Evolutionary conservation across 768 basidiomycete genomes (phyloP), one percentile per base, ranked within the genome.

Genomic region (Boletus barrowsii): DNA sequence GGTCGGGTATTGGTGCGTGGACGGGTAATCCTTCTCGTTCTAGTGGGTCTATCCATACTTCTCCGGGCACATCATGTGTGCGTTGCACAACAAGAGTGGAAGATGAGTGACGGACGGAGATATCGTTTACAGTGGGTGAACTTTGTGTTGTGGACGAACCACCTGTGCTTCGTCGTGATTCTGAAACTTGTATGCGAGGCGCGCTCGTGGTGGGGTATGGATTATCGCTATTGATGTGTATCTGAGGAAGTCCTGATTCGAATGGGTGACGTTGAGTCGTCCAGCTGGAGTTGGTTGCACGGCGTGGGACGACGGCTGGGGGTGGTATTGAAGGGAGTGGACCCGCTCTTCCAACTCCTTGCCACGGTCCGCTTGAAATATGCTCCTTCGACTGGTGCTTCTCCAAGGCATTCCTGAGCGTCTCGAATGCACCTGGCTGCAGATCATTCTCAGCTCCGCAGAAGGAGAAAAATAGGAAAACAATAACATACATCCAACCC

Each of bases 1-100:
- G 22, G 32, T 2, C 41, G 29, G 57, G 63, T 45, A 55, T 74
- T 61, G 39, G 73, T 63, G 39, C 68, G 63, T 13, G 75, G 61
- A 37, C 75, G 0, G 83, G 83, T 26, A 91, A 67, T 0, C 88
- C 88, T 37, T 82, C 83, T 45, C 76, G 79, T 67, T 91, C 89
- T 45, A 77, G 67, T 0, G 81, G 78, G 50, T 81, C 82, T 60
- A 90, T 84, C 64, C 77, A 86, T 45, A 72, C 75, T 37, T 78
- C 76, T 37, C 79, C 83, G 0, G 80, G 80, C 5, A 82, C 70
- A 15, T 72, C 60, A 36, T 69, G 72, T 1, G 72, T 71, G 58
- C 66, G 68, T 14, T 59, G 47, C 8, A 49, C 61, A 9, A 65
- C 63, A 10, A 63, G 61, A 1, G 65, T 62, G 30, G 49, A 44